Base-by-base conservation (phyloP, 345 rosid genomes). In the Acer campestre region DNA sequence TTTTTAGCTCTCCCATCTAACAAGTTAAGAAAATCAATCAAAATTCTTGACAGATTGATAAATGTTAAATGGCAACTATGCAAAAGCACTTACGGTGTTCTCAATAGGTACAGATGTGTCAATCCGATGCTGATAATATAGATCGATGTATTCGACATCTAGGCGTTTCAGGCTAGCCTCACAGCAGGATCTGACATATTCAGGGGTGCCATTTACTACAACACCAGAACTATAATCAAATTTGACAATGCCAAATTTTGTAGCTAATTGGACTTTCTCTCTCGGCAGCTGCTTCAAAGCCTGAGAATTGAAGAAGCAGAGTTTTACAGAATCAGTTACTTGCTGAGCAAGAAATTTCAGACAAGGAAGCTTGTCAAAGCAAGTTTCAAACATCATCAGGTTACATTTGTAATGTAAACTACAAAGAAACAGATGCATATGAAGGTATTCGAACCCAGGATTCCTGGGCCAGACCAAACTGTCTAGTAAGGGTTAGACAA, bases 191-290 rank as follows among this genome's bases (percentile, higher is more conserved):
- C 88, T 73, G 3, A 78, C 80, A 61, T 67, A 80, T 61, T 80
- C 84, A 22, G 86, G 86, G 7, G 40, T 76, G 8, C 84, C 86
- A 0, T 70, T 70, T 29, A 78, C 1, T 7, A 11, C 18, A 17
- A 76, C 1, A 10, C 18, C 53, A 1, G 20, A 14, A 17, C 6
- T 74, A 1, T 0, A 0, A n/a, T 65, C 79, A 11, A 22, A 12
- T 49, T 27, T 51, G 48, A 12, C 75, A 27, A 67, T 1, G 27
- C 89, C 89, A 70, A 83, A 83, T 48, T 83, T 83, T 75, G 85
- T 80, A 53, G 89, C 89, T 70, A 86, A 11, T 10, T 80, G 89
- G 17, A 83, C 75, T 67, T 71, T 75, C 3, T 81, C 89, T 81
- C 86, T 65, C 0, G 83, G 82, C 27, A 86, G 31, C 12, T 83